Evolutionary conservation across 2,329 filamentous ascomycete species (phyloP).

Genomic region (Alternaria sp.): DNA sequence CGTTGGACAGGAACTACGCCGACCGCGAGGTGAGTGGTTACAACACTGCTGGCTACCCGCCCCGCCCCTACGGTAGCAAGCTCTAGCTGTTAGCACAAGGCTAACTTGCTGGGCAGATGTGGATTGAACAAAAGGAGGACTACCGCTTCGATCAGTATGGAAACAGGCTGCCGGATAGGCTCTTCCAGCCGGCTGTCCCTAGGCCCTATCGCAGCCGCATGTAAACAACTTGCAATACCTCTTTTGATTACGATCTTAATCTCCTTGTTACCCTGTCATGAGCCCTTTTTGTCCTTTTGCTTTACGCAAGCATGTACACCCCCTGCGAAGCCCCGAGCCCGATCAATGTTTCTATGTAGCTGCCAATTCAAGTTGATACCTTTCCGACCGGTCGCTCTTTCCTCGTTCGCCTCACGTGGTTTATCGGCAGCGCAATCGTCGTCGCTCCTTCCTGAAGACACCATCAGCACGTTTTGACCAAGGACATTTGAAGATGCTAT

Average conservation of each 20-base stretch:
- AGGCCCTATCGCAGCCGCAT: slow-evolving; percentile 36
- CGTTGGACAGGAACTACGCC: slow-evolving; percentile 32
- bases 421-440: neutral
- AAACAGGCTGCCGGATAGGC: slow-evolving; percentile 41
- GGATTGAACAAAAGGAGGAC: slow-evolving; percentile 48
- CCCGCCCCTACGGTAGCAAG: slow-evolving; percentile 14
- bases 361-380: slow-evolving; percentile 19
- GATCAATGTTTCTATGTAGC: slow-evolving; percentile 14
- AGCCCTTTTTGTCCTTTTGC: slow-evolving; percentile 12
- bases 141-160: slow-evolving; percentile 46
- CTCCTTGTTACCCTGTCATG: slow-evolving; percentile 9
- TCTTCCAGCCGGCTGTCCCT: slow-evolving; percentile 32
- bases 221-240: slow-evolving; percentile 21
- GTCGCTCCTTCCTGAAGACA: neutral
- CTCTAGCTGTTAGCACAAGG: slow-evolving; percentile 13
- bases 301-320: slow-evolving; percentile 6
- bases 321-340: neutral
- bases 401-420: neutral
- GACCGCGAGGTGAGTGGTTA: slow-evolving; percentile 44
- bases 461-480: neutral
- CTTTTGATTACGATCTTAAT: slow-evolving; percentile 11
- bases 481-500: neutral
- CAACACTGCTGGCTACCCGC: slow-evolving; percentile 9
- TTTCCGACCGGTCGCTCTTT: neutral
- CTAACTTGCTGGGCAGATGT: slow-evolving; percentile 31